Evolutionary conservation across 1,284 basidiomycete species (phyloP).

Genomic region (Cutaneotrichosporon sp.): DNA sequence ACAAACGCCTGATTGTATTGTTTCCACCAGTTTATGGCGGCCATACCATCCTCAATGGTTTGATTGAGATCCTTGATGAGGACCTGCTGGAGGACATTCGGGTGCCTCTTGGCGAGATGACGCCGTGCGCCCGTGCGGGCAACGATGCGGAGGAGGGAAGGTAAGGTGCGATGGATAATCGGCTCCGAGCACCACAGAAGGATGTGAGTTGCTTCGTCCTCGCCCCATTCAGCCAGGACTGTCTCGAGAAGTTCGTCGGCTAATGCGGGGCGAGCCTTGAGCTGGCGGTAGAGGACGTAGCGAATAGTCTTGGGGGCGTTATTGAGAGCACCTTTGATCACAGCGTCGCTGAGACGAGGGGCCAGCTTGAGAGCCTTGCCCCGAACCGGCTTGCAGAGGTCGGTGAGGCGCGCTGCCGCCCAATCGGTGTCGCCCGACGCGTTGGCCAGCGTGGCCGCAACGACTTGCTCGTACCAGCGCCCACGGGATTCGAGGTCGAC

Average conservation of each 20-base stretch:
- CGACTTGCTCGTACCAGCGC: background rate
- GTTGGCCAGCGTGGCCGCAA: background rate
- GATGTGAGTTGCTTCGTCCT: background rate
- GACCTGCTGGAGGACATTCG: background rate
- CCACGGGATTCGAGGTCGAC: background rate
- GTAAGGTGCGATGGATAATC: background rate
- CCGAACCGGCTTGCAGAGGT: background rate
- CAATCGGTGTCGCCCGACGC: background rate
- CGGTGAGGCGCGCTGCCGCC: background rate
- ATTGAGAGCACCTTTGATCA: background rate
- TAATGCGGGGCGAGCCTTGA: background rate
- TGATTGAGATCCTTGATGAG: background rate
- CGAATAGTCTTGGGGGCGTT: constrained; percentile 1
- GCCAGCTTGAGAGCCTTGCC: constrained; percentile 1
- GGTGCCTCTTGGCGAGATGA: background rate
- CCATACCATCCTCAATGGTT: background rate
- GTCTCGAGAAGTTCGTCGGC: background rate
- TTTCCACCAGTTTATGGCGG: background rate
- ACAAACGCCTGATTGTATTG: background rate
- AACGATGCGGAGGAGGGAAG: background rate
- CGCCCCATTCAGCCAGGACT: background rate
- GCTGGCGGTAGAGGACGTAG: background rate
- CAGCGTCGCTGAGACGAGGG: background rate
- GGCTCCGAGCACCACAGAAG: background rate
- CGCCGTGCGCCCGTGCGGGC: background rate